Conservation (phyloP, 2,329 filamentous ascomycete species). For the Aureobasidium pullulans region DNA sequence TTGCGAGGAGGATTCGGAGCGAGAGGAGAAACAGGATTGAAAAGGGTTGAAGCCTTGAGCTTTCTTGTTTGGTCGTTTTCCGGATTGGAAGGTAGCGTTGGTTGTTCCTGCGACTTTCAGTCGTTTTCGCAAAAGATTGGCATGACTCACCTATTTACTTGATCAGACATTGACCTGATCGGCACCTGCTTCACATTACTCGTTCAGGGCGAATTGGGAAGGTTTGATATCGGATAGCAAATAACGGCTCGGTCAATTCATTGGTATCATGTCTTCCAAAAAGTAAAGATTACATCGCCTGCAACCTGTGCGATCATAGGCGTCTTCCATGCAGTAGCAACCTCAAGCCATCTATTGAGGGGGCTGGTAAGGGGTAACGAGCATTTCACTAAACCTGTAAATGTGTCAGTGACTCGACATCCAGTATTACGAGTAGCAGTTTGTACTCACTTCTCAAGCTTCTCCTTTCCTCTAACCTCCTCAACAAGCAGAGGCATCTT, state of each 20-base stretch:
- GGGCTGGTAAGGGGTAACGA: conserved; percentile 67
- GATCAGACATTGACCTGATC: no score
- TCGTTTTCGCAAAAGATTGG: no score
- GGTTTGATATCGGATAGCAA: not conserved
- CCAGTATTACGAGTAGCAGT: no score
- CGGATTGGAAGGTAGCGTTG: no score
- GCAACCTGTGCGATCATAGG: not conserved
- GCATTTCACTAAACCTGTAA: conserved; percentile 67
- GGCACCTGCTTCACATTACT: not conserved
- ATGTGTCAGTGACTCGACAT: conserved; percentile 16
- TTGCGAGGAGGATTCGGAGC: no score
- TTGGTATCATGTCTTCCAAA: conserved; percentile 13
- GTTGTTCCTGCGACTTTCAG: no score
- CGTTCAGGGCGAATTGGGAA: no score
- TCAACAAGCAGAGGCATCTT: conserved; percentile 96
- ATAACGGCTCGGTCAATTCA: conserved; percentile 7
- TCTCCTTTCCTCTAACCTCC: conserved; percentile 92
- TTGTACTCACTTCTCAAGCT: conserved; percentile 59
- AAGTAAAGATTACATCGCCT: not conserved
- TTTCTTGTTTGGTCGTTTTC: no score
- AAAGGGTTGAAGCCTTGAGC: not conserved
- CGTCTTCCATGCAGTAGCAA: not conserved
- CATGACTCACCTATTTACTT: no score
- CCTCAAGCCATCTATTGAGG: conserved; percentile 33
- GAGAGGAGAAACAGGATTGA: no score